These are phyloP conservation scores for Cryphonectria carpinicola DNA, from an alignment of 2,329 filamentous ascomycete species.

Conservation along the genomic window DNA sequence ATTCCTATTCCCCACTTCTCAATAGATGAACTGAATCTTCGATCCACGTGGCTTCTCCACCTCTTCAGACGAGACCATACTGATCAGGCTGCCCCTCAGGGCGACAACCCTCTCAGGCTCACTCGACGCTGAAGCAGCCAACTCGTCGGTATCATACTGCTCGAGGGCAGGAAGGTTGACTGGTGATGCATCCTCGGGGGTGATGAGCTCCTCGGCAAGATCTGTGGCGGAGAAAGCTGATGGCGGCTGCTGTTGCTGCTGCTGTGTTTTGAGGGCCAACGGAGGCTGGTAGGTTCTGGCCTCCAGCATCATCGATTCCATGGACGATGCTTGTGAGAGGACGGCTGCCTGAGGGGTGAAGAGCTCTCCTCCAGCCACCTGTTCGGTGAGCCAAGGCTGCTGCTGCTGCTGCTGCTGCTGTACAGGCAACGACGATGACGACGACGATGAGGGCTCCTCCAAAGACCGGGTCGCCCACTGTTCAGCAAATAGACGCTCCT, in stretches of 20 bases:
- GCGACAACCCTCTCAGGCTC: conserved; percentile 13
- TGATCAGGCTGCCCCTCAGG: conserved; percentile 21
- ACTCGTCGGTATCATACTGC: conserved; percentile 15
- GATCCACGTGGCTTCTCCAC: conserved; percentile 15
- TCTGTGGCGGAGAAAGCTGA: conserved; percentile 1
- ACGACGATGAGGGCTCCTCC: neutral
- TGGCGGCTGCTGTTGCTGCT: no score
- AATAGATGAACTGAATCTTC: conserved; percentile 21
- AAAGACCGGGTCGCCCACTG: conserved; percentile 28
- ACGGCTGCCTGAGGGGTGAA: neutral
- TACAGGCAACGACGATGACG: neutral
- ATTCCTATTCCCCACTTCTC: neutral
- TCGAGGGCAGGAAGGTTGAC: conserved; percentile 1
- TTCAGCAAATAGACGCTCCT: conserved; percentile 37
- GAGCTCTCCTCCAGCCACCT: neutral
- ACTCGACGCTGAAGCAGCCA: conserved; percentile 6
- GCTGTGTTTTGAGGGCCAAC: neutral
- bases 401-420: neutral
- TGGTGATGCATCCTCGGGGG: conserved; percentile 15
- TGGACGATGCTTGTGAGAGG: neutral
- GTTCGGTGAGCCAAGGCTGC: neutral
- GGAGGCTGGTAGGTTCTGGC: conserved; percentile 11
- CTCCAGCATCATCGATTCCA: neutral
- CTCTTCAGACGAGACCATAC: neutral
- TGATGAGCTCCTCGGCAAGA: conserved; percentile 14